Base-by-base conservation (phyloP, 2,329 filamentous ascomycete species). In the Alternaria ethzedia region DNA sequence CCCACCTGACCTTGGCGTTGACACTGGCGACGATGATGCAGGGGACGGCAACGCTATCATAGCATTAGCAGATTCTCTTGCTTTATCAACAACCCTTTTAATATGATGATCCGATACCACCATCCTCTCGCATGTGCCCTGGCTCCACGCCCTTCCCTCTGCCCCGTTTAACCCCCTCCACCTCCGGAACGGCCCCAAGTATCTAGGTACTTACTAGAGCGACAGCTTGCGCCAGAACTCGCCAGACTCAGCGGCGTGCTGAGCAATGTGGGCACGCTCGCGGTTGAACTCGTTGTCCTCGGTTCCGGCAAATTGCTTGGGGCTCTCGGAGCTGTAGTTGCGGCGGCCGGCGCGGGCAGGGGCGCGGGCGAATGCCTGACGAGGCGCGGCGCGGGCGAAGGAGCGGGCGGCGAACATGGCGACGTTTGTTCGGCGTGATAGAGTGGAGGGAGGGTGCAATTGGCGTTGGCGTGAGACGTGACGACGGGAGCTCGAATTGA, bases 201-300 rank as follows among this genome's bases (percentile, higher is more conserved):
- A 25, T 23, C 36, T 45, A 50, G 23, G 47, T 59, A 71, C 92
- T 84, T 93, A 97, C 94, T 93, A 98, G 86, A 97, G 87, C 70
- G 93, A 96, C 77, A 98, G 90, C 87, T 96, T 98, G 83, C 89
- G 90, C 96, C 96, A 99, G 77, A 97, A 89, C 77, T 93, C 95
- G 82, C 91, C 91, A 72, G 93, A 96, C 78, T 87, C 87, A 72
- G 86, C 89, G 78, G 96, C 96, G 83, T 99, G 96, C 75, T 93
- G 89, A 87, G 96, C 94, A 80, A 97, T 92, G 77, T 91, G 92
- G 81, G 89, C 86, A 81, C 96, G 90, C 88, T 99, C 96, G 78
- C 91, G 90, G 86, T 96, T 90, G 88, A 98, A 99, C 78, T 90
- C 89, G 84, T 97, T 98, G 85, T 97, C 92, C 81, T 86, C 86